These are phyloP conservation scores for Helotiales sp. DNA, from an alignment of 2,329 filamentous ascomycete genomes.

Conservation along the genomic window DNA sequence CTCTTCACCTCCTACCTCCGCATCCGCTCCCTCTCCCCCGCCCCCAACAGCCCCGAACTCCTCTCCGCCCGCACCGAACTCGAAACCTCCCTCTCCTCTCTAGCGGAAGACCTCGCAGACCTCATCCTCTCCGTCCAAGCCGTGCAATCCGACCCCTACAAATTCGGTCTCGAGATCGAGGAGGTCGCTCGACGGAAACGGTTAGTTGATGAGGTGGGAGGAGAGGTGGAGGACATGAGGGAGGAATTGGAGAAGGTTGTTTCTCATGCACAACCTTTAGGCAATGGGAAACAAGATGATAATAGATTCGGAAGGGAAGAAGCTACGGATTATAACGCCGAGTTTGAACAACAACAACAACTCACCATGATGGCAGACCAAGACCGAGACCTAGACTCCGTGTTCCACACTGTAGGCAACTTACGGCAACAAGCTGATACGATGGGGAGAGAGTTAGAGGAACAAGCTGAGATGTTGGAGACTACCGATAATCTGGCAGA, in stretches of 20 bases:
- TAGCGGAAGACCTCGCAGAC: conserved; percentile 84
- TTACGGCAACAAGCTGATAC: conserved; percentile 86
- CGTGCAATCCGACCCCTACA: conserved; percentile 82
- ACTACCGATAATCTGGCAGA: conserved; percentile 83
- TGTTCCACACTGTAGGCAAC: conserved; percentile 91
- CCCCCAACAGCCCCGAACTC: conserved; percentile 74
- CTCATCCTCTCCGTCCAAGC: conserved; percentile 84
- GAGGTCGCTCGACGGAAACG: conserved; percentile 80
- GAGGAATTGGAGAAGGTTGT: conserved; percentile 70
- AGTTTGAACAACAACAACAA: conserved; percentile 90
- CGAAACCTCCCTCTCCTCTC: conserved; percentile 60
- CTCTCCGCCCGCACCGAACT: conserved; percentile 74
- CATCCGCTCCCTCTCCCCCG: conserved; percentile 82
- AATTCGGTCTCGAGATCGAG: conserved; percentile 79
- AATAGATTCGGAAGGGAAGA: conserved; percentile 38
- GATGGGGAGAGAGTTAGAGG: conserved; percentile 95
- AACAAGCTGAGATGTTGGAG: conserved; percentile 87
- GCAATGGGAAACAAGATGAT: conserved; percentile 42
- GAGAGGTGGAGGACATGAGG: conserved; percentile 87
- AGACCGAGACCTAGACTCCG: conserved; percentile 87
- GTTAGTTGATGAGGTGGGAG: conserved; percentile 85
- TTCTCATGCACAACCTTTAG: conserved; percentile 40
- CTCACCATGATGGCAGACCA: conserved; percentile 91
- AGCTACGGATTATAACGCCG: conserved; percentile 58
- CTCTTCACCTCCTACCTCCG: conserved; percentile 94